phyloP scores from a whole-genome alignment of 2,329 filamentous ascomycete species.

The Dryadomyces sulphureus region DNA sequence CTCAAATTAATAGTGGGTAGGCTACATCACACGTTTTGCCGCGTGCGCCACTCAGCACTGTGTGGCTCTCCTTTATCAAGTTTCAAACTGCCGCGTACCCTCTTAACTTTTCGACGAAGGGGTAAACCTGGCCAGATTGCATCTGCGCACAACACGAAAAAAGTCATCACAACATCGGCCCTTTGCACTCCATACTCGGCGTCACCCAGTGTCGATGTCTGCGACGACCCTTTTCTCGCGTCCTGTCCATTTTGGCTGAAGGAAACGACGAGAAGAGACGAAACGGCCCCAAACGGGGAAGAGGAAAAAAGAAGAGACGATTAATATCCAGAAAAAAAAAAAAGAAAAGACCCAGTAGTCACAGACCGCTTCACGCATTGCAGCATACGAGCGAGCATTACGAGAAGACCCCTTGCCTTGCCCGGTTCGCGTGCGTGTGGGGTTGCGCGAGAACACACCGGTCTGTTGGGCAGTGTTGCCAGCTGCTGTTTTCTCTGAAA shows the following conservation, averaged over 20 bases:
- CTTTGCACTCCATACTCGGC: background rate
- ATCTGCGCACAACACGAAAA: background rate
- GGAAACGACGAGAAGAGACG: background rate
- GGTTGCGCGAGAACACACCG: background rate
- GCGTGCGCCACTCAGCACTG: background rate
- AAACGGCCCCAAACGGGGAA: background rate
- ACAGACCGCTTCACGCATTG: background rate
- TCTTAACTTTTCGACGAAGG: background rate
- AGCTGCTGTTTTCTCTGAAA: background rate
- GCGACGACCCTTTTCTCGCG: background rate
- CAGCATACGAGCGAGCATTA: too few relatives aligned
- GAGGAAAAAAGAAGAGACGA: background rate
- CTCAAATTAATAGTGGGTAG: background rate
- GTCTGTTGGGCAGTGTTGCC: background rate
- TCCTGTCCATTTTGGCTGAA: background rate
- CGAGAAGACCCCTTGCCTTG: background rate
- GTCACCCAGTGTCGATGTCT: background rate
- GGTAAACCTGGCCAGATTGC: background rate
- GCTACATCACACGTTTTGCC: background rate
- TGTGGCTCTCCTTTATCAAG: background rate
- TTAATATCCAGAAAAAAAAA: background rate
- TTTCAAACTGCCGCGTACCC: background rate
- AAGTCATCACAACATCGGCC: background rate
- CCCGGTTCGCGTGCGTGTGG: background rate
- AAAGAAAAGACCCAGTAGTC: background rate